Percentiles rank a stretch among this genome's conserved stretches.
These are phyloP conservation scores for Hyaloscypha hepaticicola DNA, from an alignment of 495 filamentous ascomycete genomes.

Conservation along the genomic window DNA sequence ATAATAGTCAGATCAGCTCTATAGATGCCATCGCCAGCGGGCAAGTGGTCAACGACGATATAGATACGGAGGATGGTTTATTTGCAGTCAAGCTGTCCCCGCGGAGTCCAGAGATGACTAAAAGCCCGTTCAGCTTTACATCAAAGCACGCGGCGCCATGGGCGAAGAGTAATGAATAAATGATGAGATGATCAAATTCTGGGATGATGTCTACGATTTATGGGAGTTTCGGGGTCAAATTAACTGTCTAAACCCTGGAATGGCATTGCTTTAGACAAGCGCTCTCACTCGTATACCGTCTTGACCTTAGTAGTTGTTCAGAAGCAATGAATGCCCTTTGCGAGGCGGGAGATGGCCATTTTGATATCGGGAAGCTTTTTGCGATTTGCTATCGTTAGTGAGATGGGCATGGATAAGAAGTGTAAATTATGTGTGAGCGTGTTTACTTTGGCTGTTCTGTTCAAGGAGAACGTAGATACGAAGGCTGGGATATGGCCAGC, in stretches of 20 bases:
- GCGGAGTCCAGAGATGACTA: conserved; percentile 72
- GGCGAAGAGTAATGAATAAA: conserved; percentile 24
- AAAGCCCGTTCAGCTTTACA: conserved; percentile 64
- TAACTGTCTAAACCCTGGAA: conserved; percentile 1
- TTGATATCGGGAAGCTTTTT: too few species aligned
- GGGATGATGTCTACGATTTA: conserved; percentile 9
- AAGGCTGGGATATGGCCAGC: too few species aligned
- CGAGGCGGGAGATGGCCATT: neutral
- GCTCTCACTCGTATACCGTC: conserved; percentile 20
- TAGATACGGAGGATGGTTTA: conserved; percentile 66
- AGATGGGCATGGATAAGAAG: too few species aligned
- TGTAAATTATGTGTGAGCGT: too few species aligned
- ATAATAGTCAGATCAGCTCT: conserved; percentile 35
- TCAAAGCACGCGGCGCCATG: conserved; percentile 28
- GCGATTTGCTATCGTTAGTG: too few species aligned
- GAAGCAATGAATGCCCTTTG: neutral
- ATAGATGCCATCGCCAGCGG: conserved; percentile 47
- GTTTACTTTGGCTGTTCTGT: too few species aligned
- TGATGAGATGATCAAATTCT: neutral
- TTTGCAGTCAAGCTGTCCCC: conserved; percentile 82
- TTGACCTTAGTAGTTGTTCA: conserved; percentile 2
- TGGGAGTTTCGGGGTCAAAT: conserved; percentile 14
- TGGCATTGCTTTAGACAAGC: conserved; percentile 14
- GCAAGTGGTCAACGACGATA: conserved; percentile 36
- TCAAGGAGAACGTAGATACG: too few species aligned